A percentile compares a stretch with the other conserved stretches of the same genome.
Conservation (phyloP, 108 stramenopile species). For the Cyclotella kingstonii region DNA sequence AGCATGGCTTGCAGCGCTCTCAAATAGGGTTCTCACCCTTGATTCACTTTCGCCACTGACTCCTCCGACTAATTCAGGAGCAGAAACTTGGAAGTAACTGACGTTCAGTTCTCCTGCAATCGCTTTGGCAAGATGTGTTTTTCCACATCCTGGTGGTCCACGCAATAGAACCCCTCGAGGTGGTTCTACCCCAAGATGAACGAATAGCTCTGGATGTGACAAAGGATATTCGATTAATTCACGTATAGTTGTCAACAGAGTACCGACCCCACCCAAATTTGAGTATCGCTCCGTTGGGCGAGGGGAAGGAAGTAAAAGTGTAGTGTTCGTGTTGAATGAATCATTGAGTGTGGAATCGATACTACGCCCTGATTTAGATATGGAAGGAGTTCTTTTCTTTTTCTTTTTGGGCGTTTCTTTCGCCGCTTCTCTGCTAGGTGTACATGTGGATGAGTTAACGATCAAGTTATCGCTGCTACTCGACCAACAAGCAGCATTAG, state of each 20-base stretch:
- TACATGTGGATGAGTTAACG: neutral
- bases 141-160: slow-evolving; percentile 98
- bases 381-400: slow-evolving; percentile 27
- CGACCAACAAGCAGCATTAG: neutral
- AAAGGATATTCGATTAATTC: slow-evolving; percentile 93
- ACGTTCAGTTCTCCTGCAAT: slow-evolving; percentile 75
- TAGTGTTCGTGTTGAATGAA: slow-evolving; percentile 5
- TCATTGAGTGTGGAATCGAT: slow-evolving; percentile 2
- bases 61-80: slow-evolving; percentile 96
- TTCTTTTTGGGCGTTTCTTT: slow-evolving; percentile 28
- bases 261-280: slow-evolving; percentile 80
- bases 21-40: slow-evolving; percentile 89
- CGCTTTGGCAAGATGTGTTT: slow-evolving; percentile 93
- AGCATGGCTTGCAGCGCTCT: slow-evolving; percentile 85
- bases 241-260: slow-evolving; percentile 68
- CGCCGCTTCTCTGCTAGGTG: neutral
- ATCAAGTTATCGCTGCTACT: neutral
- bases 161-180: slow-evolving; percentile 97
- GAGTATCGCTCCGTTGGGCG: slow-evolving; percentile 81
- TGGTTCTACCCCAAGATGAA: slow-evolving; percentile 95
- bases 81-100: slow-evolving; percentile 80
- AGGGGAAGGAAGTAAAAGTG: slow-evolving; percentile 53
- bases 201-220: slow-evolving; percentile 94
- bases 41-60: slow-evolving; percentile 95
- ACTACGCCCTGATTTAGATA: neutral